phyloP scores from a whole-genome alignment of 1,139 yeast genomes.

The Magnusiomyces paraingens region DNA sequence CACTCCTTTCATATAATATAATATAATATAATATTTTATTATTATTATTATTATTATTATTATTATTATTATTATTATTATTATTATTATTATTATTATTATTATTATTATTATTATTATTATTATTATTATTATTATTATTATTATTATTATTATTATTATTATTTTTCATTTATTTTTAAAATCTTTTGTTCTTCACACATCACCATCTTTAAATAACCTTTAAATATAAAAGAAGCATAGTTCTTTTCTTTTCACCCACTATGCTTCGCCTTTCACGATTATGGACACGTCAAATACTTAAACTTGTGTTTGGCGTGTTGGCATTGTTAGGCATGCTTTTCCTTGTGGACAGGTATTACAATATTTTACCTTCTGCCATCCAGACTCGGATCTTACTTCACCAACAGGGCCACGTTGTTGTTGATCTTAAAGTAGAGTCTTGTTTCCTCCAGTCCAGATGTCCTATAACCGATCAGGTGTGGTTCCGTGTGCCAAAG shows the following conservation, averaged over 20 bases:
- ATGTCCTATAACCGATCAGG: constrained; percentile 24
- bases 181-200: too few species aligned
- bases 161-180: too few species aligned
- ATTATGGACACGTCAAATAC: constrained; percentile 27
- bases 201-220: too few species aligned
- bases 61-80: background rate
- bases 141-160: too few species aligned
- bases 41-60: background rate
- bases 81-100: constrained; percentile 1
- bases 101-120: constrained; percentile 2
- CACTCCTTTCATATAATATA: background rate
- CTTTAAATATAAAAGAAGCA: too few species aligned
- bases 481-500: constrained; percentile 33
- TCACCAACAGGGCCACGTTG: constrained; percentile 25
- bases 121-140: constrained; percentile 4
- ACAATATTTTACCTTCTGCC: constrained; percentile 30
- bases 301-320: constrained; percentile 22
- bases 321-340: constrained; percentile 20
- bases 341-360: constrained; percentile 26
- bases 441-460: constrained; percentile 26
- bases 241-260: too few species aligned
- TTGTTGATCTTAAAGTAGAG: constrained; percentile 30
- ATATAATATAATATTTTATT: background rate
- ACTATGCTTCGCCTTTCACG: constrained; percentile 20
- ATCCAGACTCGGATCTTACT: constrained; percentile 27